Base-by-base conservation (phyloP, 2,329 filamentous ascomycete genomes). In the Huntiella bhutanensis region DNA sequence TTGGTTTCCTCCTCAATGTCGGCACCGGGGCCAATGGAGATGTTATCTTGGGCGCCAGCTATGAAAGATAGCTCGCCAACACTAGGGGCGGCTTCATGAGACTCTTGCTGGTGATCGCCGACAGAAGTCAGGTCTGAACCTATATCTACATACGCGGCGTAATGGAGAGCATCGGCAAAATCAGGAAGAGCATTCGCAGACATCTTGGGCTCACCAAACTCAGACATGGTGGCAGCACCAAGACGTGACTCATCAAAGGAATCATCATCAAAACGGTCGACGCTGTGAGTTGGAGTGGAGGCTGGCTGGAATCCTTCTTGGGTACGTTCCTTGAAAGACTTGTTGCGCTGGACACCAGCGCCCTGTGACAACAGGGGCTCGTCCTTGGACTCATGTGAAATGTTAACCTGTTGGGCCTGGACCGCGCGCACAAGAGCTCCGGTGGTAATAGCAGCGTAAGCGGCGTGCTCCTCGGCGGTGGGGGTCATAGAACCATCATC, bases 61-160 rank as follows among this genome's bases (percentile, higher is more conserved):
- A 49, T 13, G 42, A 49, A 49, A 6, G 47, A 49, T 12, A 49
- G 15, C 19, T 49, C 47, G 36, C 22, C 36, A 17, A n/a, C 12
- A 13, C 16, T 17, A 17, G 12, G 33, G 7, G 41, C 33, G 5
- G 15, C 41, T 12, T 13, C 33, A 43, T 39, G 28, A 10, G 32
- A 33, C n/a, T 46, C 42, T 41, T 38, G 33, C 15, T 40, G 33
- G 37, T 42, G 38, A 45, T 39, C 35, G 43, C 87, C 70, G 0
- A 87, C 94, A 2, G 85, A 85, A 56, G 92, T 92, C 13, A 86
- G 93, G 40, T 75, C 79, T 12, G 84, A 70, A 51, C 92, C 85
- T 15, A 47, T 40, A 34, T 75, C 71, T 8, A 71, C 66, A 1
- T 63, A 54, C 53, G 83, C 80, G 3, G 80, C 84, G 55, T 82